Base-by-base conservation (phyloP, 2,329 filamentous ascomycete species). In the Aspergillus pseudonomiae region DNA sequence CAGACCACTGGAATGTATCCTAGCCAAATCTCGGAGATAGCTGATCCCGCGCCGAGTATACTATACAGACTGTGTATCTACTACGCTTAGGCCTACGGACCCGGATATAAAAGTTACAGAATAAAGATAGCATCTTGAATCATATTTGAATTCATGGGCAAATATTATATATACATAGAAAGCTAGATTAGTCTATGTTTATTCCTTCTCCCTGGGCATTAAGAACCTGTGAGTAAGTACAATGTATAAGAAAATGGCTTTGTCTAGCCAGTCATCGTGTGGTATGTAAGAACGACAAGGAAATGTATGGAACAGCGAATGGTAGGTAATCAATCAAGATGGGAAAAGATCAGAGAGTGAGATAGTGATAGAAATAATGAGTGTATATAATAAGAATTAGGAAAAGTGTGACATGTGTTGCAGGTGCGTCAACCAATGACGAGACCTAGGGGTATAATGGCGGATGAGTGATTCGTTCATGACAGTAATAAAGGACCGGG, bases 351-450 rank as follows among this genome's bases (percentile, higher is more conserved):
- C 39, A 30, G 41, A 32, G 16, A 57, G 24, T 28, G n/a, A 39
- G 39, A 39, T 19, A 19, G 30, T 34, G 43, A 39, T 7, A 39
- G 34, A 19, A 10, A 45, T 48, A 30, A 48, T 10, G 30, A 32
- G 26, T 11, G 41, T 39, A 55, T 61, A 24, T 24, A 30, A 46
- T 61, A 43, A 34, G 28, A 61, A 41, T 26, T 39, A 28, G 10
- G 21, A 24, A 43, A 45, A 24, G 16, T 19, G 24, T 43, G 46
- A 59, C 39, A 64, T 53, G 61, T 55, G 32, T 55, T 26, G 12
- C 34, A 19, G 32, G 30, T 10, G 11, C 24, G 7, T 34, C 30
- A 24, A 26, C 26, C 21, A 30, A 26, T 36, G 30, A 21, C 24
- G 14, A 24, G 52, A 39, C 4, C 28, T 30, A 4, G 9, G 11